Percentiles rank a stretch among this genome's conserved stretches.
These are phyloP conservation scores for Vigna unguiculata DNA, from an alignment of 306 rosid species.

Conservation along the genomic window DNA sequence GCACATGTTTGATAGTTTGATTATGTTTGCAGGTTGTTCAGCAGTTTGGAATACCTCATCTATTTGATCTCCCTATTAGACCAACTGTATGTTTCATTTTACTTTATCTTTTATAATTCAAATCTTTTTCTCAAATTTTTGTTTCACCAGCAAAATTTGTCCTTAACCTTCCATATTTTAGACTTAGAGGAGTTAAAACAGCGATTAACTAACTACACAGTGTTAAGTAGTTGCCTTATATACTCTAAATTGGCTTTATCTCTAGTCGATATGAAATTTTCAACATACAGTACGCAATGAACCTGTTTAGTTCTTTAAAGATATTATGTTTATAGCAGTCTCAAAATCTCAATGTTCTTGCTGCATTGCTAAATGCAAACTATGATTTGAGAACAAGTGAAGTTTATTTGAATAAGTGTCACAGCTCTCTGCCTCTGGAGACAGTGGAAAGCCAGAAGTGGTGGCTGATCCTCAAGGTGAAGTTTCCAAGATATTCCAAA, in stretches of 20 bases:
- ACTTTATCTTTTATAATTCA: slow-evolving; percentile 17
- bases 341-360: background rate
- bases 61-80: slow-evolving; percentile 94
- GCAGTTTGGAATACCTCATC: slow-evolving; percentile 98
- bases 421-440: slow-evolving; percentile 97
- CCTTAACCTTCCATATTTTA: slow-evolving; percentile 13
- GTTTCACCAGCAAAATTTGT: slow-evolving; percentile 1
- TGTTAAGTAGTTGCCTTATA: no score
- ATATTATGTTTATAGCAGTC: slow-evolving; percentile 17
- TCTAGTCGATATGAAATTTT: no score
- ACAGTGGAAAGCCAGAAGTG: slow-evolving; percentile 94
- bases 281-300: background rate
- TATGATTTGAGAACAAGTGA: slow-evolving; percentile 32
- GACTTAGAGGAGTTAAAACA: slow-evolving; percentile 7
- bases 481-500: slow-evolving; percentile 83
- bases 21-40: slow-evolving; percentile 80
- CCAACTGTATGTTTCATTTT: slow-evolving; percentile 72
- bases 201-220: slow-evolving; percentile 1
- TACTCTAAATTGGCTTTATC: no score
- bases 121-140: slow-evolving; percentile 7
- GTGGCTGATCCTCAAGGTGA: slow-evolving; percentile 94
- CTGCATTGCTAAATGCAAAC: slow-evolving; percentile 29
- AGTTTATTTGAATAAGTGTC: slow-evolving; percentile 28
- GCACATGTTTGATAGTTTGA: slow-evolving; percentile 37
- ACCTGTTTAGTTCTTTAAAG: slow-evolving; percentile 10